Conservation (phyloP, 371 early-diverging fungal genomes). For the Apophysomyces elegans region DNA sequence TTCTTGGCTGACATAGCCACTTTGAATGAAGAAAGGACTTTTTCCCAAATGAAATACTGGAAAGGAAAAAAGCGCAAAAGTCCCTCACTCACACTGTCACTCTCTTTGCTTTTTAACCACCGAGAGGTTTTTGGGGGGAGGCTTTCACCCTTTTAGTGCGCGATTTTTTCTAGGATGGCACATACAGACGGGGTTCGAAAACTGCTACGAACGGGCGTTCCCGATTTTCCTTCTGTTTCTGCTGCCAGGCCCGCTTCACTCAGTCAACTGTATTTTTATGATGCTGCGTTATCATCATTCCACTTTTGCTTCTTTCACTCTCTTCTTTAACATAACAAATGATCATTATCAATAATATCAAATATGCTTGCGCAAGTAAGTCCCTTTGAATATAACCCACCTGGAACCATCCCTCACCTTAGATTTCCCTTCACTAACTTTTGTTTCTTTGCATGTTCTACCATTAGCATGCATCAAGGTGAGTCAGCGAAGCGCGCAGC, state of each 20-base stretch:
- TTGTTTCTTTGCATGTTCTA: no score
- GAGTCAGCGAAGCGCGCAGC: not conserved
- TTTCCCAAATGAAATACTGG: no score
- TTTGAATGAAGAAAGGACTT: no score
- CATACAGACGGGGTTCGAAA: constrained; percentile 3
- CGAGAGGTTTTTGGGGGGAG: not conserved
- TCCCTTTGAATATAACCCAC: not conserved
- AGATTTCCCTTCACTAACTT: not conserved
- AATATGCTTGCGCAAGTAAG: constrained; percentile 10
- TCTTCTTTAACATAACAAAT: not conserved
- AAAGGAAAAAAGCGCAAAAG: no score
- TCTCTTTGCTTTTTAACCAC: no score
- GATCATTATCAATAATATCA: constrained; percentile 2
- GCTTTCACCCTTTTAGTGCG: not conserved
- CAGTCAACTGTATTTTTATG: not conserved
- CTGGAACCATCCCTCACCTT: no score
- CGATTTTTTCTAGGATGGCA: constrained; percentile 3
- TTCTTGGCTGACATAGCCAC: no score
- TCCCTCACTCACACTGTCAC: no score
- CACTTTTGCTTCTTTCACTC: constrained; percentile 8
- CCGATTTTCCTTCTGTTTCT: not conserved
- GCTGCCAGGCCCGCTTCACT: constrained; percentile 1
- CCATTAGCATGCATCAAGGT: constrained; percentile 6
- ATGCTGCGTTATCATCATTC: constrained; percentile 6
- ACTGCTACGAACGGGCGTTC: not conserved